Evolutionary conservation across 2,329 filamentous ascomycete genomes (phyloP).

Genomic region (Ophiostoma sp.): DNA sequence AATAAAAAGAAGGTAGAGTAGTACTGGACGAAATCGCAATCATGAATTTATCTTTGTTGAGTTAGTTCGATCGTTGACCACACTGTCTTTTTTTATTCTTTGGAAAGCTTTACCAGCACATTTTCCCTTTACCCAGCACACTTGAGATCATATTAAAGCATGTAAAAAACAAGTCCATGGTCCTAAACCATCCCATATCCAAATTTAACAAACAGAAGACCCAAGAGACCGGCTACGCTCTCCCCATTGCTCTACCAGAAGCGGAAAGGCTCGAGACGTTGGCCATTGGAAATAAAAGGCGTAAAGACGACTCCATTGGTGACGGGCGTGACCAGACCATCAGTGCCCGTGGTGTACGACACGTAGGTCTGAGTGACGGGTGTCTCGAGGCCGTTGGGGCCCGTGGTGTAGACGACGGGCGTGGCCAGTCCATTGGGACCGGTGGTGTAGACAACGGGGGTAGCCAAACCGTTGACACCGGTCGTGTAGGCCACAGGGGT

Average conservation of each 20-base stretch:
- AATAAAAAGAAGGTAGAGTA: too few relatives aligned
- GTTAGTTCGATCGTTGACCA: too few relatives aligned
- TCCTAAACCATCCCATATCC: too few relatives aligned
- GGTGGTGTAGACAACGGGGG: conserved; percentile 22
- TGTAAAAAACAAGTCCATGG: too few relatives aligned
- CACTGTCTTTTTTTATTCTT: too few relatives aligned
- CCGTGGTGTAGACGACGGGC: conserved; percentile 7
- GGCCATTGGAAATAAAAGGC: conserved; percentile 7
- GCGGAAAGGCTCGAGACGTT: conserved; percentile 12
- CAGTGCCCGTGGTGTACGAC: conserved; percentile 19
- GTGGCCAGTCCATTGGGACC: conserved; percentile 20
- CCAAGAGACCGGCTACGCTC: neutral
- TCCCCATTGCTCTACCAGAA: neutral
- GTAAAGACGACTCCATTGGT: neutral
- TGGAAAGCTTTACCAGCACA: too few relatives aligned
- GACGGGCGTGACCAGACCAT: conserved; percentile 23
- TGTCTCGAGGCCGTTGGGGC: conserved; percentile 10
- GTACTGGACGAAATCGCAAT: too few relatives aligned
- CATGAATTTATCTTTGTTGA: too few relatives aligned
- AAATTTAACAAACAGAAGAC: too few relatives aligned
- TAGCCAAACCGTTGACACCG: conserved; percentile 21
- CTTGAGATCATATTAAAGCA: too few relatives aligned
- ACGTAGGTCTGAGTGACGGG: conserved; percentile 1
- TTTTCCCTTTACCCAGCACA: too few relatives aligned
- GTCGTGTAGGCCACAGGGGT: conserved; percentile 23